Evolutionary conservation across 2,329 filamentous ascomycete genomes (phyloP).

Genomic region (Ophiosphaerella herpotricha): DNA sequence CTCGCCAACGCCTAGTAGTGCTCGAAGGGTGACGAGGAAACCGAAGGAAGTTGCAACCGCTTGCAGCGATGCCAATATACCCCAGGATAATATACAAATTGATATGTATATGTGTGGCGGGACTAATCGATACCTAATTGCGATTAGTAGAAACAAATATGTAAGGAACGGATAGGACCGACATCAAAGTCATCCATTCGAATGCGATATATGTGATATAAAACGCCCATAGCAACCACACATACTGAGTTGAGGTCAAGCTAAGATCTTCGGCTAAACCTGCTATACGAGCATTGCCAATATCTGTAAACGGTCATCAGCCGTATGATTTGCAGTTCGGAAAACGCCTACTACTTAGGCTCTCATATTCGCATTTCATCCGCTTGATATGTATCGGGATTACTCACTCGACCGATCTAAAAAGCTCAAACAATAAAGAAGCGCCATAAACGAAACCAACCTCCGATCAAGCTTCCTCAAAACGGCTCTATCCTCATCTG

Average conservation of each 20-base stretch:
- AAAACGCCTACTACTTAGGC: not conserved
- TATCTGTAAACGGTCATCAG: constrained; percentile 48
- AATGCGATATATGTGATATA: constrained; percentile 68
- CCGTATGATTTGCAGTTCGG: not conserved
- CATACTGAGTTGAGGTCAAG: constrained; percentile 61
- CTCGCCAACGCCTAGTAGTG: constrained; percentile 61
- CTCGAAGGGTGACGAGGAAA: constrained; percentile 66
- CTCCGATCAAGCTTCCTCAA: constrained; percentile 76
- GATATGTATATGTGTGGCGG: constrained; percentile 66
- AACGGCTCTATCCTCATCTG: constrained; percentile 73
- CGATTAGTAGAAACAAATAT: constrained; percentile 2
- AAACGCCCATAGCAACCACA: constrained; percentile 66
- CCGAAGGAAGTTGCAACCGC: constrained; percentile 51
- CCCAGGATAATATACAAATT: constrained; percentile 75
- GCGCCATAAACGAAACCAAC: constrained; percentile 78
- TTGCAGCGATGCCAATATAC: constrained; percentile 76
- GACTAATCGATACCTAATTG: constrained; percentile 57
- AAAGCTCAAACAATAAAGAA: constrained; percentile 84
- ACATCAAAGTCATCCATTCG: constrained; percentile 69
- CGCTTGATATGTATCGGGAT: constrained; percentile 5
- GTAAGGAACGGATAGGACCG: not conserved
- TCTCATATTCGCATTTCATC: not conserved
- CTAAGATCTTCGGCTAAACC: constrained; percentile 60
- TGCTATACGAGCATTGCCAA: constrained; percentile 67
- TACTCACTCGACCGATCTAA: constrained; percentile 78